Evolutionary conservation across 2,329 filamentous ascomycete species (phyloP).

Genomic region (Cryphonectria nitschkei): DNA sequence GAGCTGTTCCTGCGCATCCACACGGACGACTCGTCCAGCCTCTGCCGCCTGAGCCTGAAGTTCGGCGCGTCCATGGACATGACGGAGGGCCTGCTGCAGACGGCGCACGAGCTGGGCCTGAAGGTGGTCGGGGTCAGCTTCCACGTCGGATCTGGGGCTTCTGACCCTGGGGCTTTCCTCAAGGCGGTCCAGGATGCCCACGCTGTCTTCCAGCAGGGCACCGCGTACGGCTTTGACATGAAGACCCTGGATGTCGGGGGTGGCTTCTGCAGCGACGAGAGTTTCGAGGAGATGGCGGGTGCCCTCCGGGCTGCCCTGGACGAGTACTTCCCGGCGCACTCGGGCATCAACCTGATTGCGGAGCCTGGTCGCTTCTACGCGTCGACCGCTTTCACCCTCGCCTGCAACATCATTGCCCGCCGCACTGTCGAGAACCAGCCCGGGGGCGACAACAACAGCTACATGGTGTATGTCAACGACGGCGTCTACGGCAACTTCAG

Average conservation of each 20-base stretch:
- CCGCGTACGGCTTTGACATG: slow-evolving; percentile 74
- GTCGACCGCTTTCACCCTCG: slow-evolving; percentile 88
- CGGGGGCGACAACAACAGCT: slow-evolving; percentile 63
- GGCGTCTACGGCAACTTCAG: slow-evolving; percentile 98
- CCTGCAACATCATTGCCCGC: slow-evolving; percentile 93
- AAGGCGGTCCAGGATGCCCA: slow-evolving; percentile 91
- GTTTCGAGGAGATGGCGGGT: slow-evolving; percentile 86
- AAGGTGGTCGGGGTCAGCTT: slow-evolving; percentile 97
- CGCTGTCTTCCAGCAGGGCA: slow-evolving; percentile 83
- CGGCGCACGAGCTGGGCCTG: slow-evolving; percentile 81
- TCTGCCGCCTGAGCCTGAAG: slow-evolving; percentile 96
- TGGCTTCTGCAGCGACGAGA: slow-evolving; percentile 81
- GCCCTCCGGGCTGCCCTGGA: slow-evolving; percentile 82
- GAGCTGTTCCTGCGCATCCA: slow-evolving; percentile 93
- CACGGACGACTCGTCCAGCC: slow-evolving; percentile 91
- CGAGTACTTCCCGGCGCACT: slow-evolving; percentile 78
- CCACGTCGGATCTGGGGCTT: slow-evolving; percentile 95
- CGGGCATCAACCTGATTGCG: slow-evolving; percentile 81
- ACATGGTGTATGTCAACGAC: slow-evolving; percentile 98
- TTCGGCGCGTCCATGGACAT: slow-evolving; percentile 90
- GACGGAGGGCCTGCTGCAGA: slow-evolving; percentile 73
- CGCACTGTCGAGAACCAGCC: slow-evolving; percentile 79
- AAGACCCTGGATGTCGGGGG: slow-evolving; percentile 93
- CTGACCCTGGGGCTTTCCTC: slow-evolving; percentile 87
- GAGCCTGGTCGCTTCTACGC: slow-evolving; percentile 98